Evolutionary conservation across 2,329 filamentous ascomycete species (phyloP), one percentile per base, ranked within the genome.

Genomic region (Aspergillus melleus): DNA sequence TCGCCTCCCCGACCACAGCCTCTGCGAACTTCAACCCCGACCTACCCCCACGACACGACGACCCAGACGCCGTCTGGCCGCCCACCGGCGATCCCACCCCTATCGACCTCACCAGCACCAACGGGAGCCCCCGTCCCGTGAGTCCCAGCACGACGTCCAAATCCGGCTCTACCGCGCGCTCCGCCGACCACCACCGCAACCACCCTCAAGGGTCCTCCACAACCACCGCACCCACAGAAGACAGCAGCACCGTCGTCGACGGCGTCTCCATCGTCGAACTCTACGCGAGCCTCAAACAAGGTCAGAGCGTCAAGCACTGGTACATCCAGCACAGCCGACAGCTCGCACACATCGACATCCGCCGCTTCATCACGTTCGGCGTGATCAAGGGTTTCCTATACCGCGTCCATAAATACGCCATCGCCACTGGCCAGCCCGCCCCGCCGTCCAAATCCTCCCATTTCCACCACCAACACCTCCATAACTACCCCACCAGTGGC

Each of bases 341-440:
- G 44, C 82, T 97, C 9, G 81, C 84, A 12, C 88, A 89, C 70
- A 87, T 99, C 59, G 95, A 99, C 74, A 87, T 97, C 57, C 87
- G 95, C 12, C 88, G 95, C 29, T 88, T 99, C 64, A 91, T 98
- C 64, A 96, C 96, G 60, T 99, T 98, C 70, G 95, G 94, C 59
- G 85, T 97, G 60, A 96, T 98, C 74, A 98, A 98, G 77, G 93
- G 94, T 16, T 90, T 96, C 66, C 79, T 99, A 24, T 97, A 97
- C 76, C 87, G 95, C 36, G 89, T 97, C 46, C 92, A 98, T 78
- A 96, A 95, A 74, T 96, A 96, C 72, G 90, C 92, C 29, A 86
- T 96, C 64, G 72, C 77, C 49, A 75, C 78, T 6, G 69, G 73
- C 1, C 66, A 75, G 42, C 70, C 73, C 1, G 68, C 71, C 0